Evolutionary conservation across 2,329 filamentous ascomycete genomes (phyloP).

Genomic region (Fonsecaea nubica): DNA sequence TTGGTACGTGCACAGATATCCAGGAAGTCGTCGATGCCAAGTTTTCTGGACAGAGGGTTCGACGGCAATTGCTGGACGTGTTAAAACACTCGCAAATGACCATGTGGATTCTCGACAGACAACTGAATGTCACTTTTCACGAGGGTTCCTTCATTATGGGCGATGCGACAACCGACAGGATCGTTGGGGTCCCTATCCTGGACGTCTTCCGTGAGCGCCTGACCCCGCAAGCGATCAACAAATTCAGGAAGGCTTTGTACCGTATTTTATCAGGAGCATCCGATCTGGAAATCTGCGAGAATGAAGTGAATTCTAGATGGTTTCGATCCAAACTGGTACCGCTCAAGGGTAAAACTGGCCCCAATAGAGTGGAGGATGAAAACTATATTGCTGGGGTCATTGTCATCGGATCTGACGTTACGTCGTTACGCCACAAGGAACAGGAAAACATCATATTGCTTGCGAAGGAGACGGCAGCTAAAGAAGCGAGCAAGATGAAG

Average conservation of each 20-base stretch:
- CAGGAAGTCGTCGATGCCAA: slow-evolving; percentile 75
- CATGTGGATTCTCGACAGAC: slow-evolving; percentile 72
- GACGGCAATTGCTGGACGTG: slow-evolving; percentile 74
- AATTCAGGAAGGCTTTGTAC: slow-evolving; percentile 61
- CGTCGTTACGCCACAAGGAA: slow-evolving; percentile 71
- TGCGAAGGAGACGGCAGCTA: slow-evolving; percentile 78
- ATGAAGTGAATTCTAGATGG: slow-evolving; percentile 67
- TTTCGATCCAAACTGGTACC: slow-evolving; percentile 76
- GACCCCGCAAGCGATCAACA: neutral
- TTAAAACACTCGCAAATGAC: slow-evolving; percentile 77
- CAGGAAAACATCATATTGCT: slow-evolving; percentile 73
- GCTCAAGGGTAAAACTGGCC: slow-evolving; percentile 63
- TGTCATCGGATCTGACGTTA: slow-evolving; percentile 80
- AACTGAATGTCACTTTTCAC: slow-evolving; percentile 69
- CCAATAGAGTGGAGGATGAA: slow-evolving; percentile 59
- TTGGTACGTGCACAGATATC: slow-evolving; percentile 80
- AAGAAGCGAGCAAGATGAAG: slow-evolving; percentile 80
- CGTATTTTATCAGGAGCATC: slow-evolving; percentile 68
- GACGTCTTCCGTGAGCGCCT: slow-evolving; percentile 38
- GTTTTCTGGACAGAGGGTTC: slow-evolving; percentile 68
- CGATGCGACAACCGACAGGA: slow-evolving; percentile 17
- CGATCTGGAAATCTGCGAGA: slow-evolving; percentile 69
- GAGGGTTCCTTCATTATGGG: slow-evolving; percentile 60
- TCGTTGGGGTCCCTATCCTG: slow-evolving; percentile 44
- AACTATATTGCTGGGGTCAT: slow-evolving; percentile 72